These are phyloP conservation scores for Barnettozyma siamensis DNA, from an alignment of 805 yeast genomes.

Conservation along the genomic window DNA sequence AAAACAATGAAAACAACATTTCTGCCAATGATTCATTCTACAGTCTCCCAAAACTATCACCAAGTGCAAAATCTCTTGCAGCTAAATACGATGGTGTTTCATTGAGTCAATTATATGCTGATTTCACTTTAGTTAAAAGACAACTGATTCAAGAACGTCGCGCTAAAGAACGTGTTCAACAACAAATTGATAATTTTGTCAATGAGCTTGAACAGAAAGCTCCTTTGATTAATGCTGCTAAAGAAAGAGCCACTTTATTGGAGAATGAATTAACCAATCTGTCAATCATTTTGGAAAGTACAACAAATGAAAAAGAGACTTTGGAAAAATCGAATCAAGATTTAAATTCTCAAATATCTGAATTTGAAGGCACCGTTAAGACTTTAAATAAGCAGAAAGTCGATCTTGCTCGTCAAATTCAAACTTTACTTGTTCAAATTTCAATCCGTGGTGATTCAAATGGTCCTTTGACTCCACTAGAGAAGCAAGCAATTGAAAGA, in stretches of 20 bases:
- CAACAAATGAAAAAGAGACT: conserved; percentile 43
- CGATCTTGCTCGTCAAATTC: conserved; percentile 83
- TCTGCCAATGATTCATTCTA: conserved; percentile 14
- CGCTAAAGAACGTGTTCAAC: conserved; percentile 63
- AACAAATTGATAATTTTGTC: conserved; percentile 65
- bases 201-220: conserved; percentile 72
- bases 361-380: conserved; percentile 31
- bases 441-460: conserved; percentile 50
- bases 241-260: conserved; percentile 48
- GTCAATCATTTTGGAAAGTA: conserved; percentile 47
- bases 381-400: conserved; percentile 50
- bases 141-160: conserved; percentile 65
- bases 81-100: conserved; percentile 46
- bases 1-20: conserved; percentile 10
- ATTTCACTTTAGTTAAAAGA: conserved; percentile 56
- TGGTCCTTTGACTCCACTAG: conserved; percentile 57
- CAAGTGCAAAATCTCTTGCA: conserved; percentile 54
- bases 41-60: conserved; percentile 36
- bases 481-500: conserved; percentile 55
- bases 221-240: conserved; percentile 68
- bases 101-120: conserved; percentile 59
- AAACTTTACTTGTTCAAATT: conserved; percentile 61
- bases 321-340: conserved; percentile 25
- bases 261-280: conserved; percentile 53
- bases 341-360: conserved; percentile 20